phyloP scores from a whole-genome alignment of 1,139 yeast genomes.

The Pneumocystis wakefieldiae region DNA sequence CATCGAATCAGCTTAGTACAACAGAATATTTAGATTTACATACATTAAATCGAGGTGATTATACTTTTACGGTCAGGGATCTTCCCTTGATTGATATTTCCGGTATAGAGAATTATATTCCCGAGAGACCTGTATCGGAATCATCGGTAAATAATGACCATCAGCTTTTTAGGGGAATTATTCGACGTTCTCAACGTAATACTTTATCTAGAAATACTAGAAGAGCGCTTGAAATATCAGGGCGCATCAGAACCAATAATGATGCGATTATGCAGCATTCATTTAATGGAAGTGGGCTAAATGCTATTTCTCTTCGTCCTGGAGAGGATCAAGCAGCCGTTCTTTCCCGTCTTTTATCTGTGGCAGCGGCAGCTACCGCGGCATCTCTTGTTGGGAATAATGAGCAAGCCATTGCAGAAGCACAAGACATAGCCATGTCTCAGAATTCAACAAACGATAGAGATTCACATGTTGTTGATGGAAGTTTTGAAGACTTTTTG shows the following conservation, averaged over 20 bases:
- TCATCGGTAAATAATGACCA: background rate
- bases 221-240: background rate
- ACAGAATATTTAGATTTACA: background rate
- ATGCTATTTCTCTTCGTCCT: slow-evolving; percentile 4
- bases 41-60: background rate
- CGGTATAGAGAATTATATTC: background rate
- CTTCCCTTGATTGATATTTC: background rate
- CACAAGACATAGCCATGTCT: slow-evolving; percentile 6
- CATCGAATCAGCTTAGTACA: background rate
- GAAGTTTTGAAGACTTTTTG: slow-evolving; percentile 29
- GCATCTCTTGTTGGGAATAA: slow-evolving; percentile 27
- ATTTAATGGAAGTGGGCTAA: background rate
- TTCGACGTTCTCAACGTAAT: background rate
- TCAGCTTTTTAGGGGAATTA: background rate
- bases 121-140: background rate
- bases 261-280: background rate
- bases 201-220: background rate
- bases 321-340: slow-evolving; percentile 30
- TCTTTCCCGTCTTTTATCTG: slow-evolving; percentile 31
- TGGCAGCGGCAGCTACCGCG: slow-evolving; percentile 36
- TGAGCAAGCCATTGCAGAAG: slow-evolving; percentile 13
- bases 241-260: background rate
- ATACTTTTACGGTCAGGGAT: background rate
- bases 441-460: slow-evolving; percentile 8
- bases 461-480: slow-evolving; percentile 15